Evolutionary conservation across 225 moss, liverwort and hornwort genomes (phyloP), one percentile per base, ranked within the genome.

Genomic region (Rhytidiadelphus loreus): DNA sequence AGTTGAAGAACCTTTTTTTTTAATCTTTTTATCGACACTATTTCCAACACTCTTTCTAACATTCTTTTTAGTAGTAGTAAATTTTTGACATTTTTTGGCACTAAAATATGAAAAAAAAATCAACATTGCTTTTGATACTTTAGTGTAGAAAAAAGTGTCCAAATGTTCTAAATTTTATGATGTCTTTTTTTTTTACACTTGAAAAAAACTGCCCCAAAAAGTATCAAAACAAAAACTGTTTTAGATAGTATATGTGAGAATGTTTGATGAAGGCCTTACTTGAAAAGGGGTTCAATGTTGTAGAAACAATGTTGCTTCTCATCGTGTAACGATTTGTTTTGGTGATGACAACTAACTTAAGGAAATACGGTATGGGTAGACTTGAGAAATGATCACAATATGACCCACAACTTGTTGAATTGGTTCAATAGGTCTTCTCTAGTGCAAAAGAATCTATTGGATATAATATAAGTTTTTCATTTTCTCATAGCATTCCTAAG

Each of bases 91-190:
- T 64, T 37, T 66, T 66, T 37, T 0, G 11, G 22, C 12, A n/a
- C 4, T 68, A 2, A 69, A 24, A 69, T 69, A 43, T 69, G 4
- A 13, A 13, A 68, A 46, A 11, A 20, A 10, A 37, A 3, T 68
- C 5, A 4, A 13, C 7, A 12, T 23, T 23, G 20, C 12, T 13
- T 39, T 24, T 24, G 39, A 14, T 2, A 33, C 35, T 65, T 65
- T 20, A 11, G 6, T 6, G 2, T 19, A 0, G 2, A 33, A 35
- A 35, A 35, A 9, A 20, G 3, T 19, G 1, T 35, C 4, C 0
- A 35, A 65, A 32, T 16, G 16, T 11, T 21, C 20, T 37, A 3
- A 66, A 37, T 12, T 68, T 68, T 22, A 68, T 22, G 22, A 68
- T 7, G 17, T 63, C 63, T 32, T 15, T 0, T 32, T 32, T 63